Conservation (phyloP, 2,329 filamentous ascomycete genomes). For the Pyricularia grisea region DNA sequence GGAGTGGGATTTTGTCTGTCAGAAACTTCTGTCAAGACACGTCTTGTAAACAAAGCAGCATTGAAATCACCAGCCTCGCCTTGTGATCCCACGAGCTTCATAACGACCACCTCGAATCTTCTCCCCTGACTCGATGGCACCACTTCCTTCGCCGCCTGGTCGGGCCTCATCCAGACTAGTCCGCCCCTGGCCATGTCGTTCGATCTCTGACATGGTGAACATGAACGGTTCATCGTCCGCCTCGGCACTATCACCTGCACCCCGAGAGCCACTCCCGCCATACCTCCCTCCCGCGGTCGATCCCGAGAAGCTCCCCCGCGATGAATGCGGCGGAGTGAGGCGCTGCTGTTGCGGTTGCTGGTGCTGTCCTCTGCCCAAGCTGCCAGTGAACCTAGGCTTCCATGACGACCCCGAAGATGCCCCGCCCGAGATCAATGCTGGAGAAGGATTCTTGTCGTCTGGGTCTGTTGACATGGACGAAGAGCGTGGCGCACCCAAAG, state of each 20-base stretch:
- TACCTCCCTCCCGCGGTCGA: constrained; percentile 18
- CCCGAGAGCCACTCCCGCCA: constrained; percentile 29
- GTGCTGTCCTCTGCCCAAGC: background rate
- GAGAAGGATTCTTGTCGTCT: constrained; percentile 36
- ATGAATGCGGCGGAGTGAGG: constrained; percentile 34
- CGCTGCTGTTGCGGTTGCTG: background rate
- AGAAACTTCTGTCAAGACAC: background rate
- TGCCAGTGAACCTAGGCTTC: constrained; percentile 30
- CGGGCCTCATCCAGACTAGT: constrained; percentile 48
- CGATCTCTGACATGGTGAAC: constrained; percentile 66
- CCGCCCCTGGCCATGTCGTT: constrained; percentile 33
- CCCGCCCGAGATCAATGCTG: constrained; percentile 28
- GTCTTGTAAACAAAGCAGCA: background rate
- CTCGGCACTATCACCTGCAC: constrained; percentile 31
- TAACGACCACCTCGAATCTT: constrained; percentile 3
- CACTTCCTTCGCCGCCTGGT: constrained; percentile 15
- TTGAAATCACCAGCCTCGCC: constrained; percentile 1
- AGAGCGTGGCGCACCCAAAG: constrained; percentile 24
- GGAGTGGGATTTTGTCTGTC: background rate
- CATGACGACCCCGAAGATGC: constrained; percentile 23
- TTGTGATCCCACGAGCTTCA: background rate
- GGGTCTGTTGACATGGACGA: constrained; percentile 22
- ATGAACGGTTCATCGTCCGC: constrained; percentile 60
- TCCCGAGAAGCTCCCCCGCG: constrained; percentile 34
- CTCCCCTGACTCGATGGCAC: constrained; percentile 10